A percentile compares a stretch with the other conserved stretches of the same genome.
Conservation (phyloP, 2,329 filamentous ascomycete genomes). For the Colletotrichum eremochloae region DNA sequence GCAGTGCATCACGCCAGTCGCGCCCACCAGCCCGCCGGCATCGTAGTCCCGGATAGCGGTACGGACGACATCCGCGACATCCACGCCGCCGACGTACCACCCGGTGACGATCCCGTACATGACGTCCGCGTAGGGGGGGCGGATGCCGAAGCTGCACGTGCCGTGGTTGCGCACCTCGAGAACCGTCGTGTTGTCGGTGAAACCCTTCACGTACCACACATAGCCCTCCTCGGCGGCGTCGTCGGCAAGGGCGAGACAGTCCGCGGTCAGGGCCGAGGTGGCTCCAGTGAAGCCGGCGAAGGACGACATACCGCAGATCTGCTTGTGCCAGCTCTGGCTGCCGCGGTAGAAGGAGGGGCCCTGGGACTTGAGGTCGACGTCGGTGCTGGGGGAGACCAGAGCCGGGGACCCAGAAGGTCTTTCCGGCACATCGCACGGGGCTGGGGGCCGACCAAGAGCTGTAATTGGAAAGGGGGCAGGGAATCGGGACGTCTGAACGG, state of each 20-base stretch:
- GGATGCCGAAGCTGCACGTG: slow-evolving; percentile 31
- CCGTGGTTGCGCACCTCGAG: slow-evolving; percentile 1
- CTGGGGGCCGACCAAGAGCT: background rate
- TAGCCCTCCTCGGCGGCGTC: background rate
- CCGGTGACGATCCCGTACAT: background rate
- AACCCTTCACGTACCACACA: slow-evolving; percentile 11
- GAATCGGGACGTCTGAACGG: slow-evolving; percentile 3
- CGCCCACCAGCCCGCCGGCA: slow-evolving; percentile 10
- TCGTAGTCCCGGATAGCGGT: slow-evolving; percentile 3
- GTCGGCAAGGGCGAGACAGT: slow-evolving; percentile 27
- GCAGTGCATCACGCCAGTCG: slow-evolving; percentile 28
- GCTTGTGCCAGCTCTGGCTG: background rate
- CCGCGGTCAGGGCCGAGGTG: slow-evolving; percentile 7
- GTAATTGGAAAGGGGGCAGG: background rate
- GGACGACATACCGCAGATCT: slow-evolving; percentile 23
- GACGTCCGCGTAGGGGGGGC: slow-evolving; percentile 12
- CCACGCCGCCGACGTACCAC: slow-evolving; percentile 26
- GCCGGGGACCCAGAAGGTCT: too few relatives aligned
- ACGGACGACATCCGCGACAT: slow-evolving; percentile 3
- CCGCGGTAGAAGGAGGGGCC: slow-evolving; percentile 9
- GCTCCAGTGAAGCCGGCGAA: slow-evolving; percentile 14
- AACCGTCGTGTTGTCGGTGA: slow-evolving; percentile 25
- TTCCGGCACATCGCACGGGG: background rate
- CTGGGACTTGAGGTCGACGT: background rate
- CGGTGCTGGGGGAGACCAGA: background rate